phyloP scores from a whole-genome alignment of 164 flowering plant genomes.

The Chloranthus sessilifolius region DNA sequence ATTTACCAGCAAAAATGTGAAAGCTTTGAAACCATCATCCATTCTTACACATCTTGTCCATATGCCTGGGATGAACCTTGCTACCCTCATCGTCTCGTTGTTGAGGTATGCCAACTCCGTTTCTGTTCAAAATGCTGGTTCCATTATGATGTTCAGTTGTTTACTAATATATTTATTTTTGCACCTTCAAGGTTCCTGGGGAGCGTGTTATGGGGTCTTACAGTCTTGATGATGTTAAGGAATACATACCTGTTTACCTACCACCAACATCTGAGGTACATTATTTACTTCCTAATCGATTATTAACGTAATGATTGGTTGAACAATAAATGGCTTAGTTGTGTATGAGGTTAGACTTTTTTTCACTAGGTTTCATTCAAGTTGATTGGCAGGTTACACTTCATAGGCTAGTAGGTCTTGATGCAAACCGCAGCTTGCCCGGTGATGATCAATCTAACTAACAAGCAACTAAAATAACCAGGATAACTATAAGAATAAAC shows the following conservation, averaged over 20 bases:
- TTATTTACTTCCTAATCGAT: neutral
- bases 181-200: slow-evolving; percentile 66
- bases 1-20: slow-evolving; percentile 90
- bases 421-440: no score
- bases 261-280: slow-evolving; percentile 68
- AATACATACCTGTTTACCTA: slow-evolving; percentile 45
- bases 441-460: no score
- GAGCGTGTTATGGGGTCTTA: slow-evolving; percentile 77
- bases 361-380: no score
- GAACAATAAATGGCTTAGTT: no score
- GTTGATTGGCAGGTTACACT: no score
- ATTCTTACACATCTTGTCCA: slow-evolving; percentile 71
- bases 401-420: no score
- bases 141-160: neutral
- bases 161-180: slow-evolving; percentile 8
- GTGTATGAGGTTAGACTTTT: no score
- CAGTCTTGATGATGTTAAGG: slow-evolving; percentile 70
- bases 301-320: no score
- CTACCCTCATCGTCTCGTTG: slow-evolving; percentile 79
- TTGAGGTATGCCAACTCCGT: slow-evolving; percentile 59
- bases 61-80: slow-evolving; percentile 99
- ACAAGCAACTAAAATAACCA: no score
- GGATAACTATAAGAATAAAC: no score
- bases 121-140: neutral
- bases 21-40: slow-evolving; percentile 63